These are phyloP conservation scores for Lanmaoa rubissima DNA, from an alignment of 768 basidiomycete species.

Conservation along the genomic window DNA sequence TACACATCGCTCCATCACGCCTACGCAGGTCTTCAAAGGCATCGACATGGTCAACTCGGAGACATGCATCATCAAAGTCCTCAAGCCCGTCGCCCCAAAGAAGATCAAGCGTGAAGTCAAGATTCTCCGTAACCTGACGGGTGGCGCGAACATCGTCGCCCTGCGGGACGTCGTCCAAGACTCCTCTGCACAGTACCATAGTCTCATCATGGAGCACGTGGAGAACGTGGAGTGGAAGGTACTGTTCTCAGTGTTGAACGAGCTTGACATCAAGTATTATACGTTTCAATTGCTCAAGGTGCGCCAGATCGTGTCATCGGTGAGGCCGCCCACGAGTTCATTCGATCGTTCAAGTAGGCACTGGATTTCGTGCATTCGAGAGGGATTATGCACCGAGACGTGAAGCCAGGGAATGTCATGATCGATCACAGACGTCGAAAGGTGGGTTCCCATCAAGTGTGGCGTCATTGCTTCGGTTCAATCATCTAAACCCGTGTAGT, in stretches of 20 bases:
- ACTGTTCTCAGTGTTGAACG: constrained; percentile 55
- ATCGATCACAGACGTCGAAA: constrained; percentile 62
- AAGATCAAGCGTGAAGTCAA: constrained; percentile 79
- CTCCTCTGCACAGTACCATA: constrained; percentile 57
- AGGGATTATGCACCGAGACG: constrained; percentile 71
- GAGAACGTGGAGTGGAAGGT: constrained; percentile 67
- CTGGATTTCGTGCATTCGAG: constrained; percentile 70
- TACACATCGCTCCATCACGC: constrained; percentile 1
- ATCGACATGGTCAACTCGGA: constrained; percentile 54
- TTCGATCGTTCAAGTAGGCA: constrained; percentile 34
- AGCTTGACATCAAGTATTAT: constrained; percentile 67
- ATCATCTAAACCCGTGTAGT: constrained; percentile 27
- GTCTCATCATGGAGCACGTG: constrained; percentile 67
- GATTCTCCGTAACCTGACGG: constrained; percentile 64
- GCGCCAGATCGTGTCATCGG: constrained; percentile 1
- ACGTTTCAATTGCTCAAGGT: constrained; percentile 62
- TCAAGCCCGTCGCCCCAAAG: constrained; percentile 64
- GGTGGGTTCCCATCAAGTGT: constrained; percentile 37
- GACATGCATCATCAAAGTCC: constrained; percentile 64
- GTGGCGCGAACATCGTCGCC: constrained; percentile 67
- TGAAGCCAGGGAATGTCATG: constrained; percentile 73
- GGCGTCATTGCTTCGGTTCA: neutral
- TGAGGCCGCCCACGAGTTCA: neutral
- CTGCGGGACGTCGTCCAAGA: constrained; percentile 70
- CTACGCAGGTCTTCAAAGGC: constrained; percentile 54